Conservation (phyloP, 78 protist species). For the Pigoraptor vietnamica region DNA sequence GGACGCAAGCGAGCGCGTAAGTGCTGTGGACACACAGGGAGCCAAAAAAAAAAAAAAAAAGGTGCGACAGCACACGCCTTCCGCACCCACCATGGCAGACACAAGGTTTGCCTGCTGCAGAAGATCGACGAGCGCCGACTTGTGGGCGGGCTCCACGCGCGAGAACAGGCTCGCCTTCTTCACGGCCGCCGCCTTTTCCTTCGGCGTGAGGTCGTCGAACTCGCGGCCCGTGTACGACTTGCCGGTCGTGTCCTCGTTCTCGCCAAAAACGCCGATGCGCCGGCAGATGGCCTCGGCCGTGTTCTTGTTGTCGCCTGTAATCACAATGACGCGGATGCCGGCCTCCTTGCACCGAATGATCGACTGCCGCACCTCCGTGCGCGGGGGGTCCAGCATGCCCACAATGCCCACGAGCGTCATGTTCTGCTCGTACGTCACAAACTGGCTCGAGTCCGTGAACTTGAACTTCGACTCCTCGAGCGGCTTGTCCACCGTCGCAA, state of each 20-base stretch:
- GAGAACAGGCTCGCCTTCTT: conserved; percentile 18
- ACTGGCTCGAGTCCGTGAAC: conserved; percentile 6
- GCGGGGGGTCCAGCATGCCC: conserved; percentile 94
- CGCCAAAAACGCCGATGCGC: conserved; percentile 31
- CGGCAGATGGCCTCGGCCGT: conserved; percentile 89
- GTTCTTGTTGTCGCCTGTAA: conserved; percentile 93
- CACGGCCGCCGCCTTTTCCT: not conserved
- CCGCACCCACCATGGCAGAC: conserved; percentile 50
- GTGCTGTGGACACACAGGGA: too few relatives aligned
- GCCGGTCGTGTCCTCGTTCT: conserved; percentile 1
- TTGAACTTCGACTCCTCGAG: not conserved
- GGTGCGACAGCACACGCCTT: too few relatives aligned
- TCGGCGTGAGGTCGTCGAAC: not conserved
- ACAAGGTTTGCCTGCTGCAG: not conserved
- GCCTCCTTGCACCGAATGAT: conserved; percentile 44
- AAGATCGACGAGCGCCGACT: not conserved
- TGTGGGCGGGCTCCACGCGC: conserved; percentile 30
- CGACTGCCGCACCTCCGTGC: conserved; percentile 66
- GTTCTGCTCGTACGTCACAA: not conserved
- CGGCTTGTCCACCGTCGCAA: conserved; percentile 7
- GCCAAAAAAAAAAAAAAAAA: too few relatives aligned
- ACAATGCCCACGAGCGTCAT: conserved; percentile 74
- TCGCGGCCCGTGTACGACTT: not conserved
- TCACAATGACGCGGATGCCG: conserved; percentile 83
- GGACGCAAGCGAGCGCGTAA: conserved; percentile 57